Evolutionary conservation across 139 green algal species (phyloP), one percentile per base, ranked within the genome.

Genomic region (Raphidocelis subcapitata): DNA sequence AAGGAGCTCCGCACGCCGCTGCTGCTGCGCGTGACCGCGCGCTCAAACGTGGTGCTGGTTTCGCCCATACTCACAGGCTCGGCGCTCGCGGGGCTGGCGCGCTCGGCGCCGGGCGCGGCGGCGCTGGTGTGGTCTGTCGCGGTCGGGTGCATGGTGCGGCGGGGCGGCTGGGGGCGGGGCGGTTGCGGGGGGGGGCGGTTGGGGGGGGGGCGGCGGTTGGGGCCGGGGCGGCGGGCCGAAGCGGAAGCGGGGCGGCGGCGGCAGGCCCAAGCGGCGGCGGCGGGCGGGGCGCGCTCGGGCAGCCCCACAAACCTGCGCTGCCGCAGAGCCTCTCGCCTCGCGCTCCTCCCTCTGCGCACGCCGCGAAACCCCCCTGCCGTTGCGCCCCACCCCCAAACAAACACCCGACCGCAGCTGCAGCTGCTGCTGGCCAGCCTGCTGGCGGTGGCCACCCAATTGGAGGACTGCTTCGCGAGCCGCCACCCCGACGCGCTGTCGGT

Each of bases 1-100:
- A 75, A 75, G 57, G 69, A 75, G 20, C 41, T 75, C 3, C 32
- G 69, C 18, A 75, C 36, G 36, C 69, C 69, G 15, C 54, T 75
- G 57, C 57, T 75, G 69, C 57, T 75, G 69, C 69, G 69, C 16
- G 57, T n/a, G 29, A 57, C 47, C 21, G 8, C 65, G 46, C 69
- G 69, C n/a, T 15, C 33, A 0, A 57, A 41, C 1, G 55, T 37
- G 21, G 56, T 75, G 57, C 46, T 75, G 46, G 16, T 75, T 21
- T 55, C 69, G 8, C 69, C 69, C 5, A 47, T 75, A 12, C 8
- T 75, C 2, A 75, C 37, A 16, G 69, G 69, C 57, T 49, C 55
- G 24, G 65, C 36, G 57, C 57, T 75, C 0, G 69, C 69, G 15
- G 28, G 56, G n/a, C 41, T 67, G 28, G 69, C 69, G 20, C 36